Evolutionary conservation across 345 rosid species (phyloP), one percentile per base, ranked within the genome.

Genomic region (Hibiscus tridactylites): DNA sequence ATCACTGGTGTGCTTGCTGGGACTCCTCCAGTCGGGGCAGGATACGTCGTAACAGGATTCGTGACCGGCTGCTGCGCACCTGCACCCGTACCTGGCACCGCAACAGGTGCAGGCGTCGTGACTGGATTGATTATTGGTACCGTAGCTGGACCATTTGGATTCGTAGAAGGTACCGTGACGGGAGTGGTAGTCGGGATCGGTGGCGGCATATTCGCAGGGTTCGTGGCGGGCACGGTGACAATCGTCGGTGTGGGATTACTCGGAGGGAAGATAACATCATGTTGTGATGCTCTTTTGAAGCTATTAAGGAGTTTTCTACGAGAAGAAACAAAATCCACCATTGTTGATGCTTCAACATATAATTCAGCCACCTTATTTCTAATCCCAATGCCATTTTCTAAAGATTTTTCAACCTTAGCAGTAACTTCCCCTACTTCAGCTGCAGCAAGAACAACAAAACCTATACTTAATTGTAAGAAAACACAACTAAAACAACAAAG

Each of bases 31-130:
- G 83, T 19, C 24, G 91, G 87, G 6, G 88, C 31, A 7, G 92
- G 92, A 81, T 83, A 88, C 19, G 87, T 79, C 8, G 96, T 88
- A 44, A 88, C 97, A 0, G 97, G 96, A 72, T 86, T 88, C 21
- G 93, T 87, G 16, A 85, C 83, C 0, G 91, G 85, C 42, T 79
- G 86, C 60, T 79, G 86, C 56, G 78, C 77, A 42, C 89, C 89
- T 59, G 81, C 80, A 33, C 89, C 88, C 88, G 58, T 61, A 2
- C 24, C 29, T 17, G 89, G 88, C 44, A 76, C 82, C 44, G 85
- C 78, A 39, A 79, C 35, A 65, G 93, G 87, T 65, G 90, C 80
- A 6, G 92, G 90, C 46, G 86, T 83, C 47, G 87, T 46, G 9
- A 29, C 67, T 3, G 74, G 74, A 69, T 82, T 88, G 49, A 83